These are phyloP conservation scores for Phenoliferia sp. DNA, from an alignment of 1,284 basidiomycete genomes.

Conservation along the genomic window DNA sequence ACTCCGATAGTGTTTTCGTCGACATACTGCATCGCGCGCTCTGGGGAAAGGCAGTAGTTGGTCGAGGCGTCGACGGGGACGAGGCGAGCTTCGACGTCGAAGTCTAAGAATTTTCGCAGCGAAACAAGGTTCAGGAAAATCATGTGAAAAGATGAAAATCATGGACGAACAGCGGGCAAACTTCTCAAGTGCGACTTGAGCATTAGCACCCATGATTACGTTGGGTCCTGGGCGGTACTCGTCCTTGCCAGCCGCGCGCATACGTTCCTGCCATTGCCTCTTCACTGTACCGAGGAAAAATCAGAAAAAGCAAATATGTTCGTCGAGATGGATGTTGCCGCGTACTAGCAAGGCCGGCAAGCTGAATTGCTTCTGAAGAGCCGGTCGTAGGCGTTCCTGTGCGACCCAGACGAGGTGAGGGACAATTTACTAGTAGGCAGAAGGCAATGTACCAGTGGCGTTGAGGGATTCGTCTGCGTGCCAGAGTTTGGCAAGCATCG, in stretches of 20 bases:
- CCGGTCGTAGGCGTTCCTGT: slow-evolving; percentile 82
- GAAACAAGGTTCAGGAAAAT: not conserved
- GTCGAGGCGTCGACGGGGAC: slow-evolving; percentile 69
- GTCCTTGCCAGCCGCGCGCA: slow-evolving; percentile 83
- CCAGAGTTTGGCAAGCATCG: slow-evolving; percentile 89
- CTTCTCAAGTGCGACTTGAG: slow-evolving; percentile 82
- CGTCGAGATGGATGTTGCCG: not conserved
- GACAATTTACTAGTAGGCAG: not conserved
- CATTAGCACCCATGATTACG: slow-evolving; percentile 68
- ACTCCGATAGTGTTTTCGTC: slow-evolving; percentile 61
- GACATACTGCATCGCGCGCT: slow-evolving; percentile 76
- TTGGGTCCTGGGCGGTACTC: slow-evolving; percentile 14
- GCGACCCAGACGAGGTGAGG: no score
- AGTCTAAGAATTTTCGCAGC: slow-evolving; percentile 61
- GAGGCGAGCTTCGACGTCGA: slow-evolving; percentile 74
- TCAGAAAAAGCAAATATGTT: not conserved
- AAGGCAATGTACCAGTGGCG: slow-evolving; percentile 49
- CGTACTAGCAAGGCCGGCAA: slow-evolving; percentile 61
- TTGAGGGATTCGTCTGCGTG: slow-evolving; percentile 68
- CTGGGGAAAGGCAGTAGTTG: slow-evolving; percentile 75
- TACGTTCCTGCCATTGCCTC: slow-evolving; percentile 70
- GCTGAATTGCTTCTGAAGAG: slow-evolving; percentile 62
- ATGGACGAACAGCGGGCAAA: slow-evolving; percentile 40
- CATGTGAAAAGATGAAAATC: not conserved
- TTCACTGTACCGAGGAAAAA: not conserved